Base-by-base conservation (phyloP, 2,329 filamentous ascomycete species). In the Aspergillus novoparasiticus region DNA sequence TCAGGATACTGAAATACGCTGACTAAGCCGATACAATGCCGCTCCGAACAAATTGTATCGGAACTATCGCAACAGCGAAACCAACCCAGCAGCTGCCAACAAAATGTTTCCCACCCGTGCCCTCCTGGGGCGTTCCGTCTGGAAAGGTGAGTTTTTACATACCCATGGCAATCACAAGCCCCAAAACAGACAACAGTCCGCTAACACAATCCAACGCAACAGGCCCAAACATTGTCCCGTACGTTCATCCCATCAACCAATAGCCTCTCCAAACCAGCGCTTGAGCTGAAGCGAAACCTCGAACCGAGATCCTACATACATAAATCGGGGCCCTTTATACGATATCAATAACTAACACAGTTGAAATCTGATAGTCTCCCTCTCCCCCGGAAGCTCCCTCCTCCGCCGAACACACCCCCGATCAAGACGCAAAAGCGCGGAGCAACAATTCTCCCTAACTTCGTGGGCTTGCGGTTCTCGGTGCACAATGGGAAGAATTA, bases 401-500 rank as follows among this genome's bases (percentile, higher is more conserved):
- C 89, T 82, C 73, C 84, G 88, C 64, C 91, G 85, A 85, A 84
- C 67, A 82, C 86, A 4, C 87, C 86, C 45, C 90, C 92, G 14
- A 94, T 97, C 77, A 89, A 87, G 74, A 97, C 94, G 19, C 91
- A 94, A 78, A 93, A 93, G 43, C 91, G 94, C 68, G 87, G 90
- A 61, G 94, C 94, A 36, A 96, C 93, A 6, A 95, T 97, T 72
- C 85, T 97, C 61, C 94, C 94, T 66, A 96, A 91, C 79, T 97
- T 97, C 76, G 92, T 97, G 59, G 93, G 93, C 16, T 82, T 96
- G 72, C 89, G 88, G 76, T 97, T 97, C 79, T 90, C 94, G 79
- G 87, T 97, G 64, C 90, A 97, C 82, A 96, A 97, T 77, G 94
- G 94, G 73, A 96, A 95, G 82, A 86, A 86, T 36, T 97, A 97